Percentiles rank a stretch among this genome's conserved stretches.
phyloP scores from a whole-genome alignment of 2,329 filamentous ascomycete genomes.

The Scytalidium sp. region DNA sequence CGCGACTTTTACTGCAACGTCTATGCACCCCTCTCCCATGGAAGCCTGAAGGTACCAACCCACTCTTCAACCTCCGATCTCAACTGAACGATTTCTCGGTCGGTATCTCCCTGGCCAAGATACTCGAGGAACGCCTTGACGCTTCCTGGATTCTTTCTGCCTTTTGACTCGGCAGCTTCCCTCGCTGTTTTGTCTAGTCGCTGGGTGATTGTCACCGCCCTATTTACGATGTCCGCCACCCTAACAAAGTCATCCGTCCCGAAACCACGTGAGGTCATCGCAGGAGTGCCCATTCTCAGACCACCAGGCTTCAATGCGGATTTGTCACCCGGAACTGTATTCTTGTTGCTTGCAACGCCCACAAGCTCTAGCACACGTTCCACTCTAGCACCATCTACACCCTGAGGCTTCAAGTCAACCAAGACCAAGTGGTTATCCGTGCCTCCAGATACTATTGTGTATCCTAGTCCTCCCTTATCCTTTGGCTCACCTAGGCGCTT shows the following conservation, averaged over 20 bases:
- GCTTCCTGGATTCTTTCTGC: constrained; percentile 62
- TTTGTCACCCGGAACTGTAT: constrained; percentile 93
- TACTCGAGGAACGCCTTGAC: constrained; percentile 67
- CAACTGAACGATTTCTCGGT: constrained; percentile 70
- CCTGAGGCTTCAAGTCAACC: constrained; percentile 84
- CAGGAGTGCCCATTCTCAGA: constrained; percentile 89
- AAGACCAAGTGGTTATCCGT: constrained; percentile 98
- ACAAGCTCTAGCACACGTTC: constrained; percentile 89
- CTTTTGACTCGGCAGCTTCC: constrained; percentile 64
- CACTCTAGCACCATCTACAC: constrained; percentile 83
- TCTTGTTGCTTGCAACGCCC: constrained; percentile 98
- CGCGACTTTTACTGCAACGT: neutral
- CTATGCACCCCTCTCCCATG: constrained; percentile 49
- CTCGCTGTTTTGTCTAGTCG: constrained; percentile 71
- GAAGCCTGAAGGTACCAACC: constrained; percentile 71
- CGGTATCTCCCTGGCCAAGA: constrained; percentile 63
- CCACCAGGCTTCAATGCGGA: constrained; percentile 92
- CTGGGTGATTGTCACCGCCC: constrained; percentile 75
- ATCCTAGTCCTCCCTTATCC: constrained; percentile 74
- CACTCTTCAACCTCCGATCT: constrained; percentile 74
- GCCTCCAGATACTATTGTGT: constrained; percentile 87
- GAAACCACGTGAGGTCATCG: constrained; percentile 98
- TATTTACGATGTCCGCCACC: constrained; percentile 82
- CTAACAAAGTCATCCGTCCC: constrained; percentile 81
- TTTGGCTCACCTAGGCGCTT: constrained; percentile 59